phyloP scores from a whole-genome alignment of 768 basidiomycete species.

The Antrodiella citrinella region DNA sequence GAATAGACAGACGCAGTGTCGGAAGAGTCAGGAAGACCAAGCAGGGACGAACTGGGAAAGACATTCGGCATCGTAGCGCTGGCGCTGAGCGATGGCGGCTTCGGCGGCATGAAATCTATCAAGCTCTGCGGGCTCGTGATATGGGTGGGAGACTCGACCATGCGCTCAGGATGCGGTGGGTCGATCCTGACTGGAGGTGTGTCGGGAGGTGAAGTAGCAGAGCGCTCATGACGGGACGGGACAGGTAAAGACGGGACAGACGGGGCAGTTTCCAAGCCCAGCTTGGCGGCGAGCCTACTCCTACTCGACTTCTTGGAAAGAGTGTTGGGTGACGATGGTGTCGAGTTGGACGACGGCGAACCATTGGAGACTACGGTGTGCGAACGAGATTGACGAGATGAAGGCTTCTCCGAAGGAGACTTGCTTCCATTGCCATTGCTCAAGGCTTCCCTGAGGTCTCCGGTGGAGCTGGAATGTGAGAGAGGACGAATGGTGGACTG shows the following conservation, averaged over 20 bases:
- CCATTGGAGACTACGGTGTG: slow-evolving; percentile 10
- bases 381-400: slow-evolving; percentile 11
- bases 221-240: slow-evolving; percentile 6
- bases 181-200: slow-evolving; percentile 2
- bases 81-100: slow-evolving; percentile 5
- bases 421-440: slow-evolving; percentile 3
- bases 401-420: slow-evolving; percentile 4
- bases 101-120: slow-evolving; percentile 6
- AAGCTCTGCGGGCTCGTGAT: slow-evolving; percentile 4
- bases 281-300: slow-evolving; percentile 7
- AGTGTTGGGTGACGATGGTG: slow-evolving; percentile 5
- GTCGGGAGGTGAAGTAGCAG: slow-evolving; percentile 3
- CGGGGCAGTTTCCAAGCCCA: slow-evolving; percentile 3
- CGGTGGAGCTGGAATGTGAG: slow-evolving; percentile 12
- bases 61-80: slow-evolving; percentile 6
- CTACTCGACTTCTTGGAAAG: slow-evolving; percentile 10
- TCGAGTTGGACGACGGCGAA: not conserved
- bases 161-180: slow-evolving; percentile 5
- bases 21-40: slow-evolving; percentile 16
- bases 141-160: slow-evolving; percentile 22
- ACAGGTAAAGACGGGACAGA: not conserved
- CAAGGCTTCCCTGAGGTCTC: slow-evolving; percentile 14
- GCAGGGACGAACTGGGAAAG: slow-evolving; percentile 9
- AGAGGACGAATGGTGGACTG: slow-evolving; percentile 8
- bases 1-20: slow-evolving; percentile 19